Evolutionary conservation across 805 yeast species (phyloP).

Genomic region (Candida sonorensis): DNA sequence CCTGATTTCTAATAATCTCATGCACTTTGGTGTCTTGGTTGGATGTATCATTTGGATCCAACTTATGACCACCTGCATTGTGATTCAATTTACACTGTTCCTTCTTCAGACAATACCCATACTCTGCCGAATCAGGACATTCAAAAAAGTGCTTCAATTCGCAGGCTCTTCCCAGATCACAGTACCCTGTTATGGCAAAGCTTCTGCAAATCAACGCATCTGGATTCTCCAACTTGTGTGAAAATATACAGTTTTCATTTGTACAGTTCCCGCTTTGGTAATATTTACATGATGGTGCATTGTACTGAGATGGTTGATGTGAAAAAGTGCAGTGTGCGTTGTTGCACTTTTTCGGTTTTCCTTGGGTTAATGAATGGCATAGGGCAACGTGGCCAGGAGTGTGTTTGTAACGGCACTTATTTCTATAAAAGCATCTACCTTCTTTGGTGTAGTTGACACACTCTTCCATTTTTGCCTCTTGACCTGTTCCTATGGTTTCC

Average conservation of each 20-base stretch:
- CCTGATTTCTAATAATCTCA: constrained; percentile 20
- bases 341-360: constrained; percentile 36
- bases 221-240: constrained; percentile 37
- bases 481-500: not conserved
- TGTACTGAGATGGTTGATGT: constrained; percentile 53
- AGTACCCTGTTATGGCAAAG: constrained; percentile 65
- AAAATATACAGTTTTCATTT: constrained; percentile 43
- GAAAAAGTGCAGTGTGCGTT: constrained; percentile 44
- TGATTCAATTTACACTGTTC: constrained; percentile 49
- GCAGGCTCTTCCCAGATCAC: constrained; percentile 55
- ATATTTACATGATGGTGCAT: constrained; percentile 53
- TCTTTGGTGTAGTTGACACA: constrained; percentile 29
- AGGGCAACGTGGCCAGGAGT: constrained; percentile 42
- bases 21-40: constrained; percentile 1
- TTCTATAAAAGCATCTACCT: constrained; percentile 44
- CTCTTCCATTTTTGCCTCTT: constrained; percentile 1
- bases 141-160: constrained; percentile 48
- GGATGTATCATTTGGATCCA: not conserved
- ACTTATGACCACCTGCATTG: constrained; percentile 10
- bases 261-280: constrained; percentile 41
- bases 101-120: constrained; percentile 52
- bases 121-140: constrained; percentile 67
- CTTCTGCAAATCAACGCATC: constrained; percentile 47
- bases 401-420: constrained; percentile 53
- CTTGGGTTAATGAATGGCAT: constrained; percentile 41